These are phyloP conservation scores for Mycena rebaudengoi DNA, from an alignment of 768 basidiomycete genomes.

Conservation along the genomic window DNA sequence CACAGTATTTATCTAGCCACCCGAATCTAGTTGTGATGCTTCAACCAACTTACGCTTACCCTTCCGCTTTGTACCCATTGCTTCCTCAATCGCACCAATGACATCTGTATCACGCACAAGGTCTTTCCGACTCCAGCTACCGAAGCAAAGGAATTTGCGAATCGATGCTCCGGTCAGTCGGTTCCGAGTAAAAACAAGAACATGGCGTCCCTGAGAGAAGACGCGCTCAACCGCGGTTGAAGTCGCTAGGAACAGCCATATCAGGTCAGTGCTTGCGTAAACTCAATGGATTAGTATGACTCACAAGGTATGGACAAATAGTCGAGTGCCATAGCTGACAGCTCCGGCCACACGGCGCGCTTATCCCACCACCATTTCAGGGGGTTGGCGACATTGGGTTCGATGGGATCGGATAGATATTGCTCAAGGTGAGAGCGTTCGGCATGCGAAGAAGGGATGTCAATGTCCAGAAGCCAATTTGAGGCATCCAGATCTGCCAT, in stretches of 20 bases:
- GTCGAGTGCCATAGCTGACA: slow-evolving; percentile 44
- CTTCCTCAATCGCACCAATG: not conserved
- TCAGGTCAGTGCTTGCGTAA: slow-evolving; percentile 8
- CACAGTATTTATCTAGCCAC: not conserved
- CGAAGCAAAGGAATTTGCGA: slow-evolving; percentile 40
- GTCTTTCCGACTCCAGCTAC: slow-evolving; percentile 37
- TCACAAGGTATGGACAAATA: slow-evolving; percentile 42
- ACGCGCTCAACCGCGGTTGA: slow-evolving; percentile 41
- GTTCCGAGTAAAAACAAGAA: slow-evolving; percentile 38
- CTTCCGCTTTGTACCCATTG: not conserved
- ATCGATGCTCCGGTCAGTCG: slow-evolving; percentile 33
- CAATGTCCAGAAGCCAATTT: slow-evolving; percentile 35
- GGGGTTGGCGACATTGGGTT: slow-evolving; percentile 29
- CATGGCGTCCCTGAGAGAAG: slow-evolving; percentile 35
- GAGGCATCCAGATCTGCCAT: slow-evolving; percentile 27
- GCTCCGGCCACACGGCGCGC: slow-evolving; percentile 32
- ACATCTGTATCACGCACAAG: slow-evolving; percentile 38
- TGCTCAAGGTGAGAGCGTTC: slow-evolving; percentile 34
- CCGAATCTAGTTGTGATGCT: not conserved
- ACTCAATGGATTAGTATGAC: slow-evolving; percentile 21
- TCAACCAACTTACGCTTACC: not conserved
- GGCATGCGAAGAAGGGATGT: slow-evolving; percentile 6
- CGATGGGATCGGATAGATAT: slow-evolving; percentile 36
- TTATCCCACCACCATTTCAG: slow-evolving; percentile 41
- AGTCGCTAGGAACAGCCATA: slow-evolving; percentile 31